These are phyloP conservation scores for Gossypium thurberi DNA, from an alignment of 345 rosid genomes.

Conservation along the genomic window DNA sequence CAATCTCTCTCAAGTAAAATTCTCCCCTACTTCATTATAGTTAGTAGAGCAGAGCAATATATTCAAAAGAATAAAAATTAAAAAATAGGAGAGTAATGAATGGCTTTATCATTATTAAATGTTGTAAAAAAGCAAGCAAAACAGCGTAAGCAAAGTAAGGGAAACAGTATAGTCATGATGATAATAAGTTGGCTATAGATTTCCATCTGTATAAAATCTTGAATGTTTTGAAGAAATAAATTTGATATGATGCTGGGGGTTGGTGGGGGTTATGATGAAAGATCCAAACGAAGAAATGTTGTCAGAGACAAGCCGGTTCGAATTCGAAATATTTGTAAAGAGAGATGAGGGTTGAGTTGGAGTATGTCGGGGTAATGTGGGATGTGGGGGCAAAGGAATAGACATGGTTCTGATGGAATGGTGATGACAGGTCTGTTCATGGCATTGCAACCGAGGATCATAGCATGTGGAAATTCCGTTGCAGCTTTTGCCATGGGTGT, in stretches of 20 bases:
- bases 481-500: constrained; percentile 90
- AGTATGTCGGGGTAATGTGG: too few relatives aligned
- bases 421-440: constrained; percentile 76
- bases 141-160: constrained; percentile 14
- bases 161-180: constrained; percentile 19
- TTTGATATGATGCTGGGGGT: background rate
- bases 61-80: too few relatives aligned
- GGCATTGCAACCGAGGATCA: constrained; percentile 98
- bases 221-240: constrained; percentile 12
- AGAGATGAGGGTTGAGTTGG: too few relatives aligned
- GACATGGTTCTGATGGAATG: constrained; percentile 21
- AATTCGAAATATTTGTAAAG: too few relatives aligned
- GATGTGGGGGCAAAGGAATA: background rate
- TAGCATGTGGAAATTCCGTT: constrained; percentile 92
- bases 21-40: background rate
- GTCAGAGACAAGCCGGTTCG: too few relatives aligned
- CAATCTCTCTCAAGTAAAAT: too few relatives aligned
- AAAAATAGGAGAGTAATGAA: background rate
- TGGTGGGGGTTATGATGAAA: constrained; percentile 21
- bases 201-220: background rate
- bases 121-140: constrained; percentile 26
- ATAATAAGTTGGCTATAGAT: constrained; percentile 12
- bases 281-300: background rate
- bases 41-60: too few relatives aligned
- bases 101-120: constrained; percentile 28